phyloP scores from a whole-genome alignment of 2,329 filamentous ascomycete species.

The Malbranchea zuffiana region DNA sequence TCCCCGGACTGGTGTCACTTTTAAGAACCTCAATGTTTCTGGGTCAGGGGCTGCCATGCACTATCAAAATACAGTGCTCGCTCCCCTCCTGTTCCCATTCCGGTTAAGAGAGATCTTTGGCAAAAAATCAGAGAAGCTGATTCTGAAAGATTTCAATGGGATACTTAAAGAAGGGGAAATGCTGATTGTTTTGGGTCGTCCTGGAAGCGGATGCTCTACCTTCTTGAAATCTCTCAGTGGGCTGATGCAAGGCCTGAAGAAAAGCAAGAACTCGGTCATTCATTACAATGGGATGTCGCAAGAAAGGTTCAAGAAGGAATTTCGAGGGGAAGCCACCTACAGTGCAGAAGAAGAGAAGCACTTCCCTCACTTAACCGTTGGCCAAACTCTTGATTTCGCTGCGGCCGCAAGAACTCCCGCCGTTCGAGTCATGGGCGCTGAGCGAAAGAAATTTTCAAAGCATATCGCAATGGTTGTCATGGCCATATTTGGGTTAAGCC shows the following conservation, averaged over 20 bases:
- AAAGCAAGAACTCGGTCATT: constrained; percentile 59
- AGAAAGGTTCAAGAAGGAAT: constrained; percentile 59
- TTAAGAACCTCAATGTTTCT: constrained; percentile 54
- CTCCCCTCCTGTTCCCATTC: constrained; percentile 48
- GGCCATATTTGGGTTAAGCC: constrained; percentile 32
- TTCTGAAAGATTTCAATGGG: constrained; percentile 45
- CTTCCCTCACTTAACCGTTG: constrained; percentile 48
- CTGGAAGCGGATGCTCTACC: constrained; percentile 55
- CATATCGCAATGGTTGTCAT: constrained; percentile 33
- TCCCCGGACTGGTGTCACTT: constrained; percentile 50
- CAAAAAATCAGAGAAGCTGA: constrained; percentile 44
- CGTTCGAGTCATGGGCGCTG: constrained; percentile 30
- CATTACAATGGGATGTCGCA: constrained; percentile 62
- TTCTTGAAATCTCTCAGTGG: constrained; percentile 75
- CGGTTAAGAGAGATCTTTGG: constrained; percentile 45
- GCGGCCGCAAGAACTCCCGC: constrained; percentile 42
- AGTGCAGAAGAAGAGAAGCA: constrained; percentile 38
- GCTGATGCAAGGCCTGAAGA: constrained; percentile 66
- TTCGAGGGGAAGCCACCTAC: constrained; percentile 31
- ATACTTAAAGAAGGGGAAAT: constrained; percentile 41
- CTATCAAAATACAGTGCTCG: constrained; percentile 56
- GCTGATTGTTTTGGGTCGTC: constrained; percentile 32
- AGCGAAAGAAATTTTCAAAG: constrained; percentile 35
- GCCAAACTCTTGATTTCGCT: constrained; percentile 47
- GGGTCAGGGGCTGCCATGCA: constrained; percentile 58